phyloP scores from a whole-genome alignment of 495 filamentous ascomycete genomes.

The Copromyces sp. region DNA sequence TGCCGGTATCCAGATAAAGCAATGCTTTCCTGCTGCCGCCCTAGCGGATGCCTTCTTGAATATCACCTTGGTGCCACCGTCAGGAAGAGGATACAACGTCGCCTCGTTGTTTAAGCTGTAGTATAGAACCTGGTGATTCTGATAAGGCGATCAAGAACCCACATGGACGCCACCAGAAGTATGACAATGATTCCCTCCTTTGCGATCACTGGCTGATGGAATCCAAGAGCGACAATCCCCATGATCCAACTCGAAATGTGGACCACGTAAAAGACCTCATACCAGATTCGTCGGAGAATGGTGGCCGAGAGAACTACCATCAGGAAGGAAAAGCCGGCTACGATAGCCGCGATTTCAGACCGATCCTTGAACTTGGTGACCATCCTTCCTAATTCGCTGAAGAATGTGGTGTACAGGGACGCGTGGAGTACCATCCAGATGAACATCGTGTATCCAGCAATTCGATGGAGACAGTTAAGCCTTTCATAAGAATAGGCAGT shows the following conservation, averaged over 20 bases:
- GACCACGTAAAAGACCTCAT: conserved; percentile 50
- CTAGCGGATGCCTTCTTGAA: conserved; percentile 36
- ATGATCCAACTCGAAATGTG: conserved; percentile 44
- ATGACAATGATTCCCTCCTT: conserved; percentile 32
- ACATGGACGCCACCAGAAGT: conserved; percentile 37
- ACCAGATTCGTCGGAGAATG: conserved; percentile 36
- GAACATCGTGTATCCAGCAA: conserved; percentile 46
- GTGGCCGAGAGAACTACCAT: conserved; percentile 34
- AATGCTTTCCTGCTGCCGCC: conserved; percentile 47
- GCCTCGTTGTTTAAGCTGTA: conserved; percentile 47
- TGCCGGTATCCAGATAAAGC: conserved; percentile 50
- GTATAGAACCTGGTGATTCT: conserved; percentile 35
- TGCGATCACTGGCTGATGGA: conserved; percentile 43
- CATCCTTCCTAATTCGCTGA: conserved; percentile 19
- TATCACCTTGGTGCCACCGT: conserved; percentile 46
- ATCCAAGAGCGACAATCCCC: conserved; percentile 37
- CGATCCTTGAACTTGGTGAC: conserved; percentile 11
- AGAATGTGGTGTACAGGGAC: conserved; percentile 32
- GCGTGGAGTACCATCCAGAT: conserved; percentile 34
- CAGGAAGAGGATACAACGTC: conserved; percentile 42
- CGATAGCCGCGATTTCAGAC: conserved; percentile 31
- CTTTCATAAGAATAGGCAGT: conserved; percentile 51
- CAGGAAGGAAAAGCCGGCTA: conserved; percentile 37
- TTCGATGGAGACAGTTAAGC: conserved; percentile 49
- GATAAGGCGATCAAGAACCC: conserved; percentile 42